Conservation (phyloP, 768 basidiomycete species). For the Suillus ampliporus region DNA sequence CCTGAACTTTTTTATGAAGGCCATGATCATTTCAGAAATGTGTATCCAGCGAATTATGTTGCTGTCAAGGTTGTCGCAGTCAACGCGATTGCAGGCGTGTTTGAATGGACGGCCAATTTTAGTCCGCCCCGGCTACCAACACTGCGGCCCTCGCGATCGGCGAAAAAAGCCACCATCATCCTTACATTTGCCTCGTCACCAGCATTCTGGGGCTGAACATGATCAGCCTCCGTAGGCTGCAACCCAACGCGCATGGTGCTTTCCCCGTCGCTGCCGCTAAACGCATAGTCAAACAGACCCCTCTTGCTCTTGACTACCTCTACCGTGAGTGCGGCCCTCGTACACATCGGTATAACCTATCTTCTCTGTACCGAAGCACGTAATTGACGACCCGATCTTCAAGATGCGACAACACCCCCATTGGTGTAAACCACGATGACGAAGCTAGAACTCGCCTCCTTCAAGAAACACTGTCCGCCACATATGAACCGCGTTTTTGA, state of each 20-base stretch:
- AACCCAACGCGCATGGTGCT: not conserved
- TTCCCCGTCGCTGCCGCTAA: slow-evolving; percentile 8
- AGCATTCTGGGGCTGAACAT: slow-evolving; percentile 16
- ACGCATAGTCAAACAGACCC: slow-evolving; percentile 31
- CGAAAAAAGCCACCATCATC: slow-evolving; percentile 16
- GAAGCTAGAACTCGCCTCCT: not conserved
- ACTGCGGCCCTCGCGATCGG: slow-evolving; percentile 13
- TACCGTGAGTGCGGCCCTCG: slow-evolving; percentile 25
- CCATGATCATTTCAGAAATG: not conserved
- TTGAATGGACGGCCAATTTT: slow-evolving; percentile 11
- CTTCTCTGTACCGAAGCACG: not conserved
- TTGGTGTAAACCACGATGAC: slow-evolving; percentile 9
- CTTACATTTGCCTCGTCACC: slow-evolving; percentile 20
- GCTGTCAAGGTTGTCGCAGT: slow-evolving; percentile 2
- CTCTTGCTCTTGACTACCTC: slow-evolving; percentile 35
- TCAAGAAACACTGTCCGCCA: slow-evolving; percentile 17
- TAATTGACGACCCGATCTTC: not conserved
- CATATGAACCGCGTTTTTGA: slow-evolving; percentile 19
- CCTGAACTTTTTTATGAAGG: not conserved
- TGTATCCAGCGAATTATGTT: not conserved
- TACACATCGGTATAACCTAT: not conserved
- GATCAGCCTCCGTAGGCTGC: slow-evolving; percentile 6
- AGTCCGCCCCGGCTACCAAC: slow-evolving; percentile 14
- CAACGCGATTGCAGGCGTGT: not conserved
- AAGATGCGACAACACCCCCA: slow-evolving; percentile 26